These are phyloP conservation scores for Cercospora sesami DNA, from an alignment of 2,329 filamentous ascomycete genomes.

Conservation along the genomic window DNA sequence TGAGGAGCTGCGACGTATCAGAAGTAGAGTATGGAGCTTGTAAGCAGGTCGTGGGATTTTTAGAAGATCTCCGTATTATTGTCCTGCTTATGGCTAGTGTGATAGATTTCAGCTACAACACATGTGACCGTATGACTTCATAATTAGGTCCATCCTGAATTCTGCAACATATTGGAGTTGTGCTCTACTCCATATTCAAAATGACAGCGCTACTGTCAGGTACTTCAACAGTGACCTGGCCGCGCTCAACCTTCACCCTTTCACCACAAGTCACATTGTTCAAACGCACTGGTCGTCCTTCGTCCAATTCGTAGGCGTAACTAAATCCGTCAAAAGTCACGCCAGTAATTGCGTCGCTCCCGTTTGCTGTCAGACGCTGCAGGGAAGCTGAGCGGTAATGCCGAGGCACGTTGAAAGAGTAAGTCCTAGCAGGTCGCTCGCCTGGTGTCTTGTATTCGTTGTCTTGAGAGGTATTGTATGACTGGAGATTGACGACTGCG, in stretches of 20 bases:
- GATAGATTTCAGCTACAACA: too few relatives aligned
- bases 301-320: slow-evolving; percentile 60
- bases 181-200: not conserved
- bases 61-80: too few relatives aligned
- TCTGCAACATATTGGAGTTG: not conserved
- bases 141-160: too few relatives aligned
- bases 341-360: slow-evolving; percentile 63
- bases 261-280: slow-evolving; percentile 58
- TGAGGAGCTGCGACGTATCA: too few relatives aligned
- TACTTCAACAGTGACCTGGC: slow-evolving; percentile 34
- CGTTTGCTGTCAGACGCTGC: slow-evolving; percentile 59
- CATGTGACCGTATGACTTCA: too few relatives aligned
- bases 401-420: slow-evolving; percentile 46
- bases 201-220: slow-evolving; percentile 7
- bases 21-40: too few relatives aligned
- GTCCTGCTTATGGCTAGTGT: too few relatives aligned
- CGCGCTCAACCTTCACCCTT: slow-evolving; percentile 37
- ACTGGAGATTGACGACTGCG: slow-evolving; percentile 58
- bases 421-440: slow-evolving; percentile 41
- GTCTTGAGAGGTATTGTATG: slow-evolving; percentile 51
- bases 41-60: too few relatives aligned
- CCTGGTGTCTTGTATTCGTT: slow-evolving; percentile 48
- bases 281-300: slow-evolving; percentile 55
- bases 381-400: slow-evolving; percentile 38
- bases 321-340: slow-evolving; percentile 63